Conservation (phyloP, 2,329 filamentous ascomycete species). For the Colletotrichum navitas region DNA sequence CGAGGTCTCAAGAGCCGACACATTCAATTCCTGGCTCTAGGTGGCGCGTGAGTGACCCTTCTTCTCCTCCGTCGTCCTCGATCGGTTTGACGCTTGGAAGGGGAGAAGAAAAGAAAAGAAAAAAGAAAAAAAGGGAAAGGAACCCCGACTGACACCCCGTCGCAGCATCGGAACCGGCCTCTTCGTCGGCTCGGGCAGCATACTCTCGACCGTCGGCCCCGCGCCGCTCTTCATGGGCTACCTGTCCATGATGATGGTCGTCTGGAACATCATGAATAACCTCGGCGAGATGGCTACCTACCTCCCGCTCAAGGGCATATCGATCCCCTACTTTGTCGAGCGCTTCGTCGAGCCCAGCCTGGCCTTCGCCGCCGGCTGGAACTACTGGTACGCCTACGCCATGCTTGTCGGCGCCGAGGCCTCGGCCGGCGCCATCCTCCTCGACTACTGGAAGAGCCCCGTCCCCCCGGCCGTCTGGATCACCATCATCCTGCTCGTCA, state of each 20-base stretch:
- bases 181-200: constrained; percentile 71
- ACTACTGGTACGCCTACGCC: constrained; percentile 73
- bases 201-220: constrained; percentile 68
- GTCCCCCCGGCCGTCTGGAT: constrained; percentile 71
- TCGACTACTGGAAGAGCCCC: constrained; percentile 70
- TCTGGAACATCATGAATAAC: constrained; percentile 67
- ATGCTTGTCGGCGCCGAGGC: constrained; percentile 70
- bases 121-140: background rate
- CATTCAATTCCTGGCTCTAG: constrained; percentile 71
- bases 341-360: constrained; percentile 68
- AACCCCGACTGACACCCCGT: constrained; percentile 16
- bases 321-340: constrained; percentile 67
- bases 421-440: constrained; percentile 68
- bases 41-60: constrained; percentile 54
- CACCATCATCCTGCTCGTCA: constrained; percentile 66
- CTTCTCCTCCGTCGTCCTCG: background rate
- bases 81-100: background rate
- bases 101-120: background rate
- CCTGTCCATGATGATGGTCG: constrained; percentile 65
- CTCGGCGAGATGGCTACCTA: constrained; percentile 68
- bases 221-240: constrained; percentile 80
- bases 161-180: constrained; percentile 71
- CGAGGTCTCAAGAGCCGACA: constrained; percentile 71
- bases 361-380: constrained; percentile 70
- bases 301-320: constrained; percentile 68